Base-by-base conservation (phyloP, 2,329 filamentous ascomycete species). In the Aschersonia sp. region DNA sequence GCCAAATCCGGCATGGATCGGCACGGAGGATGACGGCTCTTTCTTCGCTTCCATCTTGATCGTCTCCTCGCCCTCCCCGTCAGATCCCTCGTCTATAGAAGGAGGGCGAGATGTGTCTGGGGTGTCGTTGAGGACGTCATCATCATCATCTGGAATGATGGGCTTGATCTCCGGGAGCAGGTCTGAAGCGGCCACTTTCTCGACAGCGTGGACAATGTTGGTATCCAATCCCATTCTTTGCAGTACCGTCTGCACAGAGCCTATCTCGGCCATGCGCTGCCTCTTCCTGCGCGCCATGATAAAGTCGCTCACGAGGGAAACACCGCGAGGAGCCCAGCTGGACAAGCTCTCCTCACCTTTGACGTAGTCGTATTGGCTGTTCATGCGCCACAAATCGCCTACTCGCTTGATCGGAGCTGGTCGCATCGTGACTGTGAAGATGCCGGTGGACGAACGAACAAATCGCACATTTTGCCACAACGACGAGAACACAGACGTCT, bases 301-400 rank as follows among this genome's bases (percentile, higher is more conserved):
- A 58, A 84, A 95, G 64, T 98, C 92, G 50, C 82, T 80, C n/a
- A 98, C 83, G 1, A 98, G 69, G 0, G 88, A 94, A 3, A 97
- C 85, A 38, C 92, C 89, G 42, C 92, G 78, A 2, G 92, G 91
- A 5, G 82, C 80, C 92, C 92, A 98, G 49, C 81, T 80, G 2
- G 74, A 80, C 40, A 98, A 71, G 45, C 82, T 75, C 63, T 98
- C 92, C 65, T 98, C 89, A 48, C 92, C 92, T 63, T 95, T 96
- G 57, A 98, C 86, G 60, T 96, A 97, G 62, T 94, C 88, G 58
- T 94, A 85, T 51, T 87, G 83, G 12, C 89, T 97, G 63, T 89
- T 94, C 80, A 97, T 88, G 48, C 92, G 80, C 92, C 92, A 98
- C 9, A 98, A 72, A 61, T 98, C 92, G 3, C 88, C 88, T 0